Percentiles rank a stretch among this genome's conserved stretches.
Conservation (phyloP, 2,329 filamentous ascomycete species). For the Teratosphaeria epicoccoides region DNA sequence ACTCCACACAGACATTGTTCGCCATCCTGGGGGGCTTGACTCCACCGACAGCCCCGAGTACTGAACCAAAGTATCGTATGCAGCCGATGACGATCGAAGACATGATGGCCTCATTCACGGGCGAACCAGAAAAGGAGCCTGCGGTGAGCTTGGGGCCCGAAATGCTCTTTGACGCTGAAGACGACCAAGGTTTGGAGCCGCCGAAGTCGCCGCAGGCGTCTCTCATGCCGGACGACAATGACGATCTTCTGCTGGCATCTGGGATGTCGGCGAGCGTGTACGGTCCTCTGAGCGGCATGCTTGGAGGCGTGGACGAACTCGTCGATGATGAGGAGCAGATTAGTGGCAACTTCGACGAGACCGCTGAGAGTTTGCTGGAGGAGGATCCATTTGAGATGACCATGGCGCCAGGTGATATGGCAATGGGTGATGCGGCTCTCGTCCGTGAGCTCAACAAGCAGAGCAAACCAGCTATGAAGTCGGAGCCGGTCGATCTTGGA, state of each 20-base stretch:
- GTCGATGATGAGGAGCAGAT: slow-evolving; percentile 11
- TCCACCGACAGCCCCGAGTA: slow-evolving; percentile 73
- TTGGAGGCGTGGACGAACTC: slow-evolving; percentile 14
- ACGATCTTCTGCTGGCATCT: slow-evolving; percentile 30
- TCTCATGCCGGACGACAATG: slow-evolving; percentile 19
- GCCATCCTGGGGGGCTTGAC: slow-evolving; percentile 66
- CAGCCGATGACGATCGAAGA: slow-evolving; percentile 77
- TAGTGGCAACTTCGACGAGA: slow-evolving; percentile 15
- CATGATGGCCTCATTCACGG: slow-evolving; percentile 80
- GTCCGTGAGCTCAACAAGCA: slow-evolving; percentile 23
- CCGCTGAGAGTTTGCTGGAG: slow-evolving; percentile 27
- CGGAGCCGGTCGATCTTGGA: slow-evolving; percentile 16
- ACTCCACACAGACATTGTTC: slow-evolving; percentile 89
- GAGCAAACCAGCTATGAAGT: slow-evolving; percentile 10
- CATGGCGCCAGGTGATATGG: slow-evolving; percentile 15
- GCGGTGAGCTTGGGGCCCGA: slow-evolving; percentile 45
- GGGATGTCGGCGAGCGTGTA: slow-evolving; percentile 25
- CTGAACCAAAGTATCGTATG: slow-evolving; percentile 75
- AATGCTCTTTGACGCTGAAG: slow-evolving; percentile 25
- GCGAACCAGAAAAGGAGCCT: slow-evolving; percentile 61
- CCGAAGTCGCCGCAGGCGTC: not conserved
- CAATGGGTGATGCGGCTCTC: slow-evolving; percentile 23
- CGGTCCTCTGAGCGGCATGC: slow-evolving; percentile 21
- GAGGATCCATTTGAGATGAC: slow-evolving; percentile 31
- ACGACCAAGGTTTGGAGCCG: slow-evolving; percentile 4